Conservation (phyloP, 495 filamentous ascomycete species). For the Patellaria atrata region DNA sequence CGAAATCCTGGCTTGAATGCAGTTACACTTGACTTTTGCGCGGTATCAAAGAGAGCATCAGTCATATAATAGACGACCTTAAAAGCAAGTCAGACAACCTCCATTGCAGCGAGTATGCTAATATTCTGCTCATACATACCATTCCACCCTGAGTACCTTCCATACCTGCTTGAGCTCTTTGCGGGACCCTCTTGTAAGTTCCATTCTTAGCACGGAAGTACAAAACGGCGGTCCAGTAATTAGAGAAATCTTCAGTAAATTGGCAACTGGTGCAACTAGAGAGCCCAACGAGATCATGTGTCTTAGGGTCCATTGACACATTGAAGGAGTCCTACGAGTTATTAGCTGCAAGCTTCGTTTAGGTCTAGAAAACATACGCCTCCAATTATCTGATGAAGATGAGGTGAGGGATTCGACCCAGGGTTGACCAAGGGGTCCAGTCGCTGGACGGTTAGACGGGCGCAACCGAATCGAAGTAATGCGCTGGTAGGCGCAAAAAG, state of each 20-base stretch:
- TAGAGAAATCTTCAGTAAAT: conserved; percentile 20
- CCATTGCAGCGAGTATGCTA: not conserved
- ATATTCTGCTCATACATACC: conserved; percentile 2
- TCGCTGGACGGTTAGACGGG: conserved; percentile 32
- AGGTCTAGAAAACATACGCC: conserved; percentile 16
- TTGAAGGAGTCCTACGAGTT: conserved; percentile 18
- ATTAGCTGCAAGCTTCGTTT: conserved; percentile 2
- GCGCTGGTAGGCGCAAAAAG: conserved; percentile 9
- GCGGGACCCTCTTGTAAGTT: conserved; percentile 17
- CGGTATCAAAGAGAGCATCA: conserved; percentile 13
- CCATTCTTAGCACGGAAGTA: conserved; percentile 20
- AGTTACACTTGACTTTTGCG: conserved; percentile 13
- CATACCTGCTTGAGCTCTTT: conserved; percentile 12
- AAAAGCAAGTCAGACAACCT: not conserved
- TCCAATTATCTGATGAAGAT: conserved; percentile 20
- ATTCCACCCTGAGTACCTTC: conserved; percentile 16
- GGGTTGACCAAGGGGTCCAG: conserved; percentile 29
- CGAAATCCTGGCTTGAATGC: conserved; percentile 20
- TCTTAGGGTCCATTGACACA: conserved; percentile 14
- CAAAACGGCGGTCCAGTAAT: conserved; percentile 21
- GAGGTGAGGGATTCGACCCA: conserved; percentile 16
- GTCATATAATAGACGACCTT: conserved; percentile 17
- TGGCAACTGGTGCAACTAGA: conserved; percentile 21
- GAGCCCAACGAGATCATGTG: conserved; percentile 11
- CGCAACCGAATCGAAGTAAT: conserved; percentile 31